phyloP scores from a whole-genome alignment of 495 filamentous ascomycete species.

The Neurospora terricola region DNA sequence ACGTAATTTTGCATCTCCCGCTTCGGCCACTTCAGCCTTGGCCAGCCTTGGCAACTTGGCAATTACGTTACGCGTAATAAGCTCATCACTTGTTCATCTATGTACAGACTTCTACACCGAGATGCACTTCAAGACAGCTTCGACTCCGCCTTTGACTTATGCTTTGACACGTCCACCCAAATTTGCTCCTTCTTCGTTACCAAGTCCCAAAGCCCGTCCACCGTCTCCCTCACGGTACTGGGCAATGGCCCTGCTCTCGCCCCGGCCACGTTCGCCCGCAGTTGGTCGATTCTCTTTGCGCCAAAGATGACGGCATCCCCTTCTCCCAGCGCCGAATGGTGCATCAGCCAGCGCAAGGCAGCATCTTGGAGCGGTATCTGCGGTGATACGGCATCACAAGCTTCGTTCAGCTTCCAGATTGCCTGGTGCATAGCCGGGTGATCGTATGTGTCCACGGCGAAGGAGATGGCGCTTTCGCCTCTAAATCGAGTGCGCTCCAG shows the following conservation, averaged over 20 bases:
- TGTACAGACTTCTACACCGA: not conserved
- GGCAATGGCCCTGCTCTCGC: not conserved
- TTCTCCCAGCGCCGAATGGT: constrained; percentile 37
- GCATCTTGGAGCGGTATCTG: constrained; percentile 20
- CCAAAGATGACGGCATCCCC: constrained; percentile 48
- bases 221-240: not conserved
- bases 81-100: not conserved
- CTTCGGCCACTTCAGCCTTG: not conserved
- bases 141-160: not conserved
- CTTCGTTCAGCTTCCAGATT: constrained; percentile 29
- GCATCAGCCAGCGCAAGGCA: constrained; percentile 46
- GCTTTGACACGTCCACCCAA: not conserved
- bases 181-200: not conserved
- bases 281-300: constrained; percentile 16
- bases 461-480: constrained; percentile 6
- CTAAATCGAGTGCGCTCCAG: constrained; percentile 25
- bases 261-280: not conserved
- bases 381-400: not conserved
- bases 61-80: not conserved
- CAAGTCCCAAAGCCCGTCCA: not conserved
- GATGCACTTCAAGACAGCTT: not conserved
- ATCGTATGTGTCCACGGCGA: constrained; percentile 34
- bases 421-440: constrained; percentile 30
- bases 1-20: not conserved
- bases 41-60: not conserved